Base-by-base conservation (phyloP, 495 filamentous ascomycete genomes). In the Massariosphaeria phaeospora region DNA sequence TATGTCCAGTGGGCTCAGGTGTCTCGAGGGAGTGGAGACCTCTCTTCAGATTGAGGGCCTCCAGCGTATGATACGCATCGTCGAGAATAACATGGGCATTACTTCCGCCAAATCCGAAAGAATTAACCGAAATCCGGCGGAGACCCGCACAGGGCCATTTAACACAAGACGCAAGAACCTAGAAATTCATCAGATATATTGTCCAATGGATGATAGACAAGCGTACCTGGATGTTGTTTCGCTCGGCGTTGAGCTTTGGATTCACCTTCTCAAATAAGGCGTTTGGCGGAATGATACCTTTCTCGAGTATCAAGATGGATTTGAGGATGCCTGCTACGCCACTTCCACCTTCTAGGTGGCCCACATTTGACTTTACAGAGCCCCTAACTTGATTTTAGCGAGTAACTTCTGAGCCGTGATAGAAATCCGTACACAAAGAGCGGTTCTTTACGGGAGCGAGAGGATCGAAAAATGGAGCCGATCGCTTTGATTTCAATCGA, bases 401-500 rank as follows among this genome's bases (percentile, higher is more conserved):
- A n/a, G n/a, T n/a, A n/a, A n/a, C n/a, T n/a, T n/a, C n/a, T n/a
- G n/a, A n/a, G n/a, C n/a, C n/a, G n/a, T n/a, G n/a, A n/a, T n/a
- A n/a, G n/a, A n/a, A n/a, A n/a, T n/a, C n/a, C n/a, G n/a, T n/a
- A n/a, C n/a, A n/a, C n/a, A n/a, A n/a, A 47, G 7, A 67, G 25
- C 4, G 75, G 74, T 42, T 79, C 51, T 29, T 25, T 25, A 2
- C 27, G 18, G 73, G 8, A 75, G 71, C 4, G 67, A 68, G 0
- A 67, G 69, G 11, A 15, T 8, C 39, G 69, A 34, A 70, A 70
- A 18, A 64, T 57, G 23, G 53, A 45, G 11, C 38, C 36, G 44
- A 83, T 78, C 2, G 82, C 82, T 3, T 64, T 70, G 0, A 75
- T 70, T 59, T 88, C 84, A 0, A 79, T 72, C 0, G 82, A 81